Evolutionary conservation across 371 early-diverging fungal species (phyloP), one percentile per base, ranked within the genome.

Genomic region (Zychaea mexicana): DNA sequence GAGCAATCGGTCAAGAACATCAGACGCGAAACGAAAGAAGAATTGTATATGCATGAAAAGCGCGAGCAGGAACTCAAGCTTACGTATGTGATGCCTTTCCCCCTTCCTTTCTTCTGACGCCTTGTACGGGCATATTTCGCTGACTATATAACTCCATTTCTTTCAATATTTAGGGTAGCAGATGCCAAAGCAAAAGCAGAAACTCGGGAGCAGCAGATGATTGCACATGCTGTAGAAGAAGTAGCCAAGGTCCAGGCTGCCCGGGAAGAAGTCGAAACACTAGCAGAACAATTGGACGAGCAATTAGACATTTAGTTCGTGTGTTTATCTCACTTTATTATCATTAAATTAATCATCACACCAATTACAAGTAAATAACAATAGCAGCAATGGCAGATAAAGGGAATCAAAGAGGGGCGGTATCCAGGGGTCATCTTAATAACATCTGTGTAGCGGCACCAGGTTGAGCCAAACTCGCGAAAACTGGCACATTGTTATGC

Each of bases 401-500:
- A n/a, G n/a, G n/a, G n/a, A n/a, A n/a, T n/a, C n/a, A 36, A 36
- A 10, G 15, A 10, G 2, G 8, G 36, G 8, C 10, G 36, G 15
- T 36, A 39, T 39, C 10, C n/a, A 15, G 15, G 10, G 9, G 3
- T 49, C 22, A 49, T 13, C 19, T 4, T 22, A 49, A 24, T n/a
- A n/a, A n/a, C n/a, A n/a, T n/a, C 22, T 19, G 49, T 17, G 38
- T 19, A 28, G 59, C 59, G 2, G 59, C n/a, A 3, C 17, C 15
- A 42, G 28, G 39, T 32, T 13, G 31, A 42, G 39, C 59, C 26
- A 58, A 17, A 58, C 28, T 45, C 4, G 59, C 59, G 17, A 58
- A 58, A 17, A 58, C 15, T 27, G 24, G 17, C 27, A 58, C 59
- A 42, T 58, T 58, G 8, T 58, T 39, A 58, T 58, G 59, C 30